A percentile compares a stretch with the other conserved stretches of the same genome.
These are phyloP conservation scores for Spirogloea muscicola DNA, from an alignment of 139 green algal species.

Conservation along the genomic window DNA sequence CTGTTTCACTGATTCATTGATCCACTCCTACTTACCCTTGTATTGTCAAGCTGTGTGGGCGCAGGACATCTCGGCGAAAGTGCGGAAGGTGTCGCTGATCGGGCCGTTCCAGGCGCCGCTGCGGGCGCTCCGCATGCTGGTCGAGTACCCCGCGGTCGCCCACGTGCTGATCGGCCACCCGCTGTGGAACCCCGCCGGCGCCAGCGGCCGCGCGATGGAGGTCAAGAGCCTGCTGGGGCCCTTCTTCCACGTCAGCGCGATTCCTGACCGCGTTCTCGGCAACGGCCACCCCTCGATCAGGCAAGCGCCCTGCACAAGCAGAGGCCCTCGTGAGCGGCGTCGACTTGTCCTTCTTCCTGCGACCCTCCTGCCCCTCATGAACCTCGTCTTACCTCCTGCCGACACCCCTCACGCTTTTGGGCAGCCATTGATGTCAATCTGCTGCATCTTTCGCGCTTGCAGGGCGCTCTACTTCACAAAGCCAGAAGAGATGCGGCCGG, in stretches of 20 bases:
- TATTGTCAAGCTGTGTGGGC: conserved; percentile 48
- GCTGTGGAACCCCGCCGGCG: conserved; percentile 27
- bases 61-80: conserved; percentile 52
- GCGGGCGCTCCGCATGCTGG: conserved; percentile 54
- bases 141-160: conserved; percentile 56
- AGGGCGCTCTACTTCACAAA: conserved; percentile 42
- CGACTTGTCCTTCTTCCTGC: too few relatives aligned
- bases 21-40: neutral
- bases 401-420: too few relatives aligned
- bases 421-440: neutral
- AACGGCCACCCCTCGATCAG: conserved; percentile 52
- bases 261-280: conserved; percentile 55
- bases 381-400: too few relatives aligned
- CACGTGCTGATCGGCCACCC: conserved; percentile 48
- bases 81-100: conserved; percentile 58
- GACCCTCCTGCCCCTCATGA: too few relatives aligned
- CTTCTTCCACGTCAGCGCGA: conserved; percentile 62
- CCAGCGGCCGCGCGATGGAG: conserved; percentile 45
- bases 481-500: conserved; percentile 15
- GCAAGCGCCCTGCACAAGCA: too few relatives aligned
- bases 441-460: neutral
- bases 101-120: conserved; percentile 64
- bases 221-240: conserved; percentile 63
- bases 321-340: too few relatives aligned
- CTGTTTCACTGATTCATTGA: neutral